Base-by-base conservation (phyloP, 352 stramenopile species). In the Thraustochytrium sp. region DNA sequence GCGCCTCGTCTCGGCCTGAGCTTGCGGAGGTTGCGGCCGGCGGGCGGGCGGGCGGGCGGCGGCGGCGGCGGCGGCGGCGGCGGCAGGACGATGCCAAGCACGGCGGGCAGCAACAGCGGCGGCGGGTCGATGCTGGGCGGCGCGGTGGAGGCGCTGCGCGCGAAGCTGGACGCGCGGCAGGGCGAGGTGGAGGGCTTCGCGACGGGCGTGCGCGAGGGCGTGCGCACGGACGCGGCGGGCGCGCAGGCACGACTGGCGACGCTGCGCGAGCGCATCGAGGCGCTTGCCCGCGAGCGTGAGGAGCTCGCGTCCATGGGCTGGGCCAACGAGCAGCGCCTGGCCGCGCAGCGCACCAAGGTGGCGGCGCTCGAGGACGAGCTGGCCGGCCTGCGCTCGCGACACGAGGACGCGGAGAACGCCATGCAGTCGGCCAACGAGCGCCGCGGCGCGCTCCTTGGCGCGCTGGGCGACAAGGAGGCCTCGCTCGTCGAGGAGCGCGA, bases 241-340 rank as follows among this genome's bases (percentile, higher is more conserved):
- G 59, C 59, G 40, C 26, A 44, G 40, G 21, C 34, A 5, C 42
- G 31, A 31, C 59, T 72, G 16, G 59, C 42, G 26, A 31, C 42
- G 26, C 8, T 72, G 18, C 13, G 18, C 13, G 16, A 11, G 40
- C 42, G 65, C 29, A 77, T 77, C 37, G 42, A 62, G 65, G 46
- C 29, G 29, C 65, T 77, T 29, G 65, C 65, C 0, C 29, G 26
- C 18, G 65, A 77, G 9, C 65, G 49, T 26, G 26, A 72, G 37
- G 65, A 77, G 9, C 65, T 77, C 23, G 65, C 49, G n/a, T 77
- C 65, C 2, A 55, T 77, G 42, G 46, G 65, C 23, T 77, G 49
- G 42, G 49, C 65, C 16, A 77, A 77, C 46, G 49, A 62, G 9
- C 42, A 62, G 42, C 65, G 65, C 26, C 46, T 77, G 23, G 65